phyloP scores from a whole-genome alignment of 2,329 filamentous ascomycete species.

The Nemania sp. region DNA sequence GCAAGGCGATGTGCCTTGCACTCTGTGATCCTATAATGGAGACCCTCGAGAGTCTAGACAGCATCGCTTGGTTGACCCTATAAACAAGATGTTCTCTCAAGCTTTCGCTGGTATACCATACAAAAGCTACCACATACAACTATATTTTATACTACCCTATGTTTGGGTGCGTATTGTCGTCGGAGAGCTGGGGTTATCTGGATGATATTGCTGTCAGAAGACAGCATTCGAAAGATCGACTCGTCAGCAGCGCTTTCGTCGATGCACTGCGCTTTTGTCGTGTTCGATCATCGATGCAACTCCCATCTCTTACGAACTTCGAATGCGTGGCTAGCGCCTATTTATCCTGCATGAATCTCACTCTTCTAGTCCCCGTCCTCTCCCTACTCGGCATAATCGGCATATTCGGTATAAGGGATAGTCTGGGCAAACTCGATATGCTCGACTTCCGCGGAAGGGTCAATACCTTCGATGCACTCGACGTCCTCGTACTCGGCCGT shows the following conservation, averaged over 20 bases:
- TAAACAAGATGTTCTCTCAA: slow-evolving; percentile 10
- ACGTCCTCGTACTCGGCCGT: not conserved
- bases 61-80: not conserved
- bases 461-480: not conserved
- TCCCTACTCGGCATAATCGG: not conserved
- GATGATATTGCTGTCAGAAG: not conserved
- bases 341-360: too few species aligned
- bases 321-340: too few species aligned
- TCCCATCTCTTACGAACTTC: not conserved
- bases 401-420: not conserved
- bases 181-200: not conserved
- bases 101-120: slow-evolving; percentile 5
- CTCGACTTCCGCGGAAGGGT: not conserved
- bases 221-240: not conserved
- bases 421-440: not conserved
- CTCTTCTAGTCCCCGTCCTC: not conserved
- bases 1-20: too few species aligned
- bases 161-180: not conserved
- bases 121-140: not conserved
- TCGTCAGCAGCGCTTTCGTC: not conserved
- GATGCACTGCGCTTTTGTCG: not conserved
- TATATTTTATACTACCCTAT: not conserved
- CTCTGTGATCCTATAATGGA: not conserved
- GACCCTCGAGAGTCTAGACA: not conserved
- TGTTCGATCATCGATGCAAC: not conserved